Percentiles rank a stretch among this genome's conserved stretches.
phyloP scores from a whole-genome alignment of 2,329 filamentous ascomycete species.

The Paecilomyces fulvus region DNA sequence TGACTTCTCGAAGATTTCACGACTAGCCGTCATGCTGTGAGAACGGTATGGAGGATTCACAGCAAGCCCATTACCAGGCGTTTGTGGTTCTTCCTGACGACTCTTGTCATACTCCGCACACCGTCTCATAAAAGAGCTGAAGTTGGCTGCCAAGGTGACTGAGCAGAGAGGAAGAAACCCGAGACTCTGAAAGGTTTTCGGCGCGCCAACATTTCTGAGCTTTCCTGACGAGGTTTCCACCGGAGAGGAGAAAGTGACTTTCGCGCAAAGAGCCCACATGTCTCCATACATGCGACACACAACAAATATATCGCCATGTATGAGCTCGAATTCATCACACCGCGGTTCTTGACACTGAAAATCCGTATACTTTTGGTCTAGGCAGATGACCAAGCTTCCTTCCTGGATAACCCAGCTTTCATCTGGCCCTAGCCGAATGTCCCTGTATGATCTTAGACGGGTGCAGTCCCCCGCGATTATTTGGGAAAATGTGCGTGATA shows the following conservation, averaged over 20 bases:
- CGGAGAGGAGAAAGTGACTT: constrained; percentile 12
- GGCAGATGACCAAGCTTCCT: constrained; percentile 21
- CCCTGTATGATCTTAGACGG: constrained; percentile 16
- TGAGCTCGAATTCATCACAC: constrained; percentile 20
- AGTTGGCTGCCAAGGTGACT: constrained; percentile 24
- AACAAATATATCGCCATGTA: constrained; percentile 20
- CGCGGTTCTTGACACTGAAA: constrained; percentile 8
- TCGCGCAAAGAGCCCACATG: constrained; percentile 25
- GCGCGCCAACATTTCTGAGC: background rate
- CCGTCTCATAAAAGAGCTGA: constrained; percentile 15
- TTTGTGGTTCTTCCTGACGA: constrained; percentile 1
- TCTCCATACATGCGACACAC: constrained; percentile 25
- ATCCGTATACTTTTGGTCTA: constrained; percentile 16
- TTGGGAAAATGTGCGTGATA: constrained; percentile 9
- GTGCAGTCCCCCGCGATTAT: constrained; percentile 11
- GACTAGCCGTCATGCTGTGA: constrained; percentile 18
- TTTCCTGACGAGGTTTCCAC: constrained; percentile 1
- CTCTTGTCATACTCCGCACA: constrained; percentile 6
- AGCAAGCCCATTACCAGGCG: constrained; percentile 18
- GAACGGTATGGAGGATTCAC: constrained; percentile 19
- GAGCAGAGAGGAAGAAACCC: constrained; percentile 26
- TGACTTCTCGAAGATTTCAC: constrained; percentile 10
- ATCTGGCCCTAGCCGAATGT: constrained; percentile 14
- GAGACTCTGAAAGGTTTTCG: constrained; percentile 8
- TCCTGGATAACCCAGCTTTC: constrained; percentile 21